A percentile compares a stretch with the other conserved stretches of the same genome.
Evolutionary conservation across 2,329 filamentous ascomycete species (phyloP).

Genomic region (Colletotrichum magnum): DNA sequence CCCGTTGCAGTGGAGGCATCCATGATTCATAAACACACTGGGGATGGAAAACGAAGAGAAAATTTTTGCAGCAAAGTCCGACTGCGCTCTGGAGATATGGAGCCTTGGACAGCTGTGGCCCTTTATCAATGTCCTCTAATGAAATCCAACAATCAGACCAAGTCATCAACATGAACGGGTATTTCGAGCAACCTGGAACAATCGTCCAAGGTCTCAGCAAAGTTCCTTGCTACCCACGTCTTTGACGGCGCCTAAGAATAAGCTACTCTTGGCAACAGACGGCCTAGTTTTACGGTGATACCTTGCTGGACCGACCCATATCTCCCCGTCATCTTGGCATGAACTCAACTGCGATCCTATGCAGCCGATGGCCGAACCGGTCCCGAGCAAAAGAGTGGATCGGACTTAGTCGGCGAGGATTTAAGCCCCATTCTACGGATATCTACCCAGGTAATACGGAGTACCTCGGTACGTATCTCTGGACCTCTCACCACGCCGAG

Average conservation of each 20-base stretch:
- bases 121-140: not conserved
- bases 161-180: not conserved
- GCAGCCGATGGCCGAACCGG: slow-evolving; percentile 25
- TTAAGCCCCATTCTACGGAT: slow-evolving; percentile 27
- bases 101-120: not conserved
- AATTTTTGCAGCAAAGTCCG: not conserved
- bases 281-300: not conserved
- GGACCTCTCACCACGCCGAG: slow-evolving; percentile 5
- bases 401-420: slow-evolving; percentile 38
- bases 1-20: slow-evolving; percentile 23
- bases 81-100: not conserved
- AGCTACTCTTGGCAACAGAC: slow-evolving; percentile 36
- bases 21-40: slow-evolving; percentile 35
- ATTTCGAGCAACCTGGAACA: not conserved
- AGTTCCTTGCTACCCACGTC: not conserved
- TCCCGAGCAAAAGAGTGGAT: slow-evolving; percentile 4
- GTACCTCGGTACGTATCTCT: not conserved
- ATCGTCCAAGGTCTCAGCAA: slow-evolving; percentile 16
- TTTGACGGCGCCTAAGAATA: slow-evolving; percentile 14
- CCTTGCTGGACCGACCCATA: slow-evolving; percentile 19
- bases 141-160: not conserved
- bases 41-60: not conserved
- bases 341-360: not conserved
- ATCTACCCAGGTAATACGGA: too few species aligned
- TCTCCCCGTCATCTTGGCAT: slow-evolving; percentile 37